Base-by-base conservation (phyloP, 768 basidiomycete genomes). In the Gyrodon lividus region DNA sequence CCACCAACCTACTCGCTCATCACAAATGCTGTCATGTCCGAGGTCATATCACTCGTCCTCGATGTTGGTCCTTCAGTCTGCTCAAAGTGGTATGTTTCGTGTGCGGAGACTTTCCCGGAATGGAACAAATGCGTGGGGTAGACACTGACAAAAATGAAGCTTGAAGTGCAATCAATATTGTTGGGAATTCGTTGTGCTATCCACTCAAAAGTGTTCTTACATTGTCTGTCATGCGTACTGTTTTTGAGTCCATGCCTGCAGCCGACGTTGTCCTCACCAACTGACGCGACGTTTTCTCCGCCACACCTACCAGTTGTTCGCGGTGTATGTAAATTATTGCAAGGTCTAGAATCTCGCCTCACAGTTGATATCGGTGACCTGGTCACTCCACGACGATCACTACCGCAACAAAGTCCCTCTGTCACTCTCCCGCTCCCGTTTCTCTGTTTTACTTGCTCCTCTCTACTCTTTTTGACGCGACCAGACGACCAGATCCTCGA, bases 261-360 rank as follows among this genome's bases (percentile, higher is more conserved):
- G 6, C 35, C 9, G 35, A 37, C n/a, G 35, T 9, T 28, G 4
- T 14, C 34, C 34, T 43, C 48, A 31, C 7, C 2, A 33, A 46
- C 17, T 53, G 40, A 58, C 46, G 42, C 37, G 46, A 52, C 46
- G 46, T 43, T 5, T 23, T 46, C 48, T 48, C 42, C 26, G 31
- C 31, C 31, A 31, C 12, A 13, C 12, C 31, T 14, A 31, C 10
- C 10, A 13, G 12, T 28, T 28, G 10, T 3, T 28, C 28, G 10
- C 8, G 2, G 7, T 28, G 28, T 10, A 28, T 28, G 28, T 28
- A 28, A 28, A 14, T 12, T 13, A 12, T 31, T 12, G 31, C 9
- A 14, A 2, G 12, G 12, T 31, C 31, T 12, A 31, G 17, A 37
- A 37, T 37, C 35, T 37, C 17, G 35, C 6, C 16, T 19, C 35